These are phyloP conservation scores for Jamesozyma piceae DNA, from an alignment of 805 yeast species.

Conservation along the genomic window DNA sequence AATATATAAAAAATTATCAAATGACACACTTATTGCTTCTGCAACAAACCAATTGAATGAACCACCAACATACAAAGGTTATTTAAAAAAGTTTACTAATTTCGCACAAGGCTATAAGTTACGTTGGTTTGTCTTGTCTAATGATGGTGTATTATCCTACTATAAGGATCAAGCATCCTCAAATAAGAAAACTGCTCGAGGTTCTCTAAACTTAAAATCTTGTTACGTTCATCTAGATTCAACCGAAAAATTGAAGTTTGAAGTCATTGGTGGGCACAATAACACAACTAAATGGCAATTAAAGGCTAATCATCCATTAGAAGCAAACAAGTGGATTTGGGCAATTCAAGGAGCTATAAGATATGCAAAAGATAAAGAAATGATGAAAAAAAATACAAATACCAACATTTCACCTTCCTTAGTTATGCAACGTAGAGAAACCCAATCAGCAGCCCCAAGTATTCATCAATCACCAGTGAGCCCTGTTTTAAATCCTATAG, in stretches of 20 bases:
- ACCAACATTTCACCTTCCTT: slow-evolving; percentile 13
- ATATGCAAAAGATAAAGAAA: slow-evolving; percentile 59
- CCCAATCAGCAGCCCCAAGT: not conserved
- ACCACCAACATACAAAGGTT: slow-evolving; percentile 83
- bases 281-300: slow-evolving; percentile 75
- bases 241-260: slow-evolving; percentile 85
- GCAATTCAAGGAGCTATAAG: slow-evolving; percentile 87
- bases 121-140: slow-evolving; percentile 83
- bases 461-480: not conserved
- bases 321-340: slow-evolving; percentile 97
- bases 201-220: slow-evolving; percentile 72
- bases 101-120: slow-evolving; percentile 91
- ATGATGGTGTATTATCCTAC: slow-evolving; percentile 74
- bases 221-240: slow-evolving; percentile 82
- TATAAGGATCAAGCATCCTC: slow-evolving; percentile 80
- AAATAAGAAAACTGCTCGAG: slow-evolving; percentile 74
- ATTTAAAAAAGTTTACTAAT: slow-evolving; percentile 92
- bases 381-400: slow-evolving; percentile 15
- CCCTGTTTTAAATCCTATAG: not conserved
- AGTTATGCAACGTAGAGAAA: slow-evolving; percentile 7
- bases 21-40: slow-evolving; percentile 60
- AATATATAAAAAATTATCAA: slow-evolving; percentile 61
- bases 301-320: slow-evolving; percentile 89
- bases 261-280: slow-evolving; percentile 60
- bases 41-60: slow-evolving; percentile 32